Conservation (phyloP, 306 rosid genomes). For the Glycine latifolia region DNA sequence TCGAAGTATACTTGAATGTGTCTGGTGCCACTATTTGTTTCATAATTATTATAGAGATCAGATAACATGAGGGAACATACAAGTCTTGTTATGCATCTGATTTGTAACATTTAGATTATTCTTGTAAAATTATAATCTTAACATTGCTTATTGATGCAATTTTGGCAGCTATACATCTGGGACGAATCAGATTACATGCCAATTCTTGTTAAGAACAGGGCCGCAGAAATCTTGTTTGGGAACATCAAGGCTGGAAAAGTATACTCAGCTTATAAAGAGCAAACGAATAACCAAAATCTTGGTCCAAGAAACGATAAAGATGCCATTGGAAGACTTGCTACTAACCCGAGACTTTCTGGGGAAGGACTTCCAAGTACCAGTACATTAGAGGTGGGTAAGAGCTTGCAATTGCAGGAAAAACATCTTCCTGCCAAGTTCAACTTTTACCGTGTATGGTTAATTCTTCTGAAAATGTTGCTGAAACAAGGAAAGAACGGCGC, state of each 20-base stretch:
- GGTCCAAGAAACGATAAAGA: constrained; percentile 32
- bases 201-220: constrained; percentile 72
- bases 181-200: constrained; percentile 76
- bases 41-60: background rate
- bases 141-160: constrained; percentile 31
- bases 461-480: constrained; percentile 72
- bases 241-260: constrained; percentile 79
- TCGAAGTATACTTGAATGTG: background rate
- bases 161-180: constrained; percentile 75
- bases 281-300: constrained; percentile 30
- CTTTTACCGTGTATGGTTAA: constrained; percentile 67
- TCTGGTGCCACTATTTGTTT: constrained; percentile 7
- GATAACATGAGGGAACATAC: background rate
- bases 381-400: constrained; percentile 36
- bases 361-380: constrained; percentile 48
- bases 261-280: constrained; percentile 54
- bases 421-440: constrained; percentile 39
- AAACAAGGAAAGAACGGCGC: constrained; percentile 74
- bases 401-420: constrained; percentile 43
- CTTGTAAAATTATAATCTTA: constrained; percentile 8
- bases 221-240: constrained; percentile 84
- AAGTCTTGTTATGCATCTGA: constrained; percentile 16
- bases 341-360: constrained; percentile 30
- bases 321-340: background rate
- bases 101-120: constrained; percentile 9